phyloP scores from a whole-genome alignment of 805 yeast species.

The Barnettozyma botsteinii region DNA sequence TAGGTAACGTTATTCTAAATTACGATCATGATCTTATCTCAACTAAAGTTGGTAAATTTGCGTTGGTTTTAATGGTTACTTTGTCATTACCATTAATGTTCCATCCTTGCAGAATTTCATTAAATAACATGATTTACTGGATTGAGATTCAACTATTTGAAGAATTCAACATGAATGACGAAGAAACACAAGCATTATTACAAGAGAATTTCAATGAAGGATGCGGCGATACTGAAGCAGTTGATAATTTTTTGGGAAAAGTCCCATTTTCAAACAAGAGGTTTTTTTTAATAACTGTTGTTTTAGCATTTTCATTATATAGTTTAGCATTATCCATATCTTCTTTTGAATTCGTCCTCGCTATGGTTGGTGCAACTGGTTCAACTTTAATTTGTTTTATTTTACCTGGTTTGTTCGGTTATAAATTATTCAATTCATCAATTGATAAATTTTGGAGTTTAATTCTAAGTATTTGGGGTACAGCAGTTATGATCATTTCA shows the following conservation, averaged over 20 bases:
- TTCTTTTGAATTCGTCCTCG: conserved; percentile 62
- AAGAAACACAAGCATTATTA: conserved; percentile 14
- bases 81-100: conserved; percentile 74
- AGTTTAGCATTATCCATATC: conserved; percentile 50
- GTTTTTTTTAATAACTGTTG: conserved; percentile 44
- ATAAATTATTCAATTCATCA: conserved; percentile 32
- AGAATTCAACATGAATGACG: conserved; percentile 3
- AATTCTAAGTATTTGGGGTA: conserved; percentile 60
- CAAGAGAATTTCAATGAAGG: too few relatives aligned
- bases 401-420: conserved; percentile 75
- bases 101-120: conserved; percentile 73
- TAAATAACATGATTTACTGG: conserved; percentile 59
- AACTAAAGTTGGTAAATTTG: conserved; percentile 49
- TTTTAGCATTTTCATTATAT: conserved; percentile 44
- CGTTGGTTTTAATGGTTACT: conserved; percentile 67
- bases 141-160: too few relatives aligned
- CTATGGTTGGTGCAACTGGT: conserved; percentile 80
- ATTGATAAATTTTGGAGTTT: conserved; percentile 44
- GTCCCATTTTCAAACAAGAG: conserved; percentile 43
- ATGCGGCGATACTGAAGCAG: conserved; percentile 15
- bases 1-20: conserved; percentile 66
- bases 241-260: conserved; percentile 19
- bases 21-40: conserved; percentile 48
- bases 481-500: conserved; percentile 65
- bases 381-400: conserved; percentile 75